Base-by-base conservation (phyloP, 176 grass and related monocot species). In the Avena sativa region DNA sequence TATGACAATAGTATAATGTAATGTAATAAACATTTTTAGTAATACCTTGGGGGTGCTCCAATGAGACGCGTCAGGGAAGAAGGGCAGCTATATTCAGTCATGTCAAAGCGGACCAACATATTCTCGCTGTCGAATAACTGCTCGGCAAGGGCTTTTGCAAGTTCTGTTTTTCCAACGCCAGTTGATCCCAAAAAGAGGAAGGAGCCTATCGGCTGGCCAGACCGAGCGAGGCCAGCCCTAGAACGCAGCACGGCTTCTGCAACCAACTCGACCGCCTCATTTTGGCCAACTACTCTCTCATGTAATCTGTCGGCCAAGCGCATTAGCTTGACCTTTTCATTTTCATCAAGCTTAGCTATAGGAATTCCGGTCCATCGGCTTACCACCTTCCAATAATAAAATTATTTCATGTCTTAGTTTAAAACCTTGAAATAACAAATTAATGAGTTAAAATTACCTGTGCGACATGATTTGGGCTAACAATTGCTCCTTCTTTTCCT, bases 111-210 rank as follows among this genome's bases (percentile, higher is more conserved):
- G 13, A 87, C 20, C 13, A 90, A 38, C 46, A 85, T 62, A 17
- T 81, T 66, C 84, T 90, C 84, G 16, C 76, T 67, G 12, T 62
- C 30, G 7, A 65, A 73, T 30, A 85, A n/a, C 38, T 86, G 52
- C 77, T 82, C 61, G 21, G 88, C 78, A 15, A 90, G 51, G 62
- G 89, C 89, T 64, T 90, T 90, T 2, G 84, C 71, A 21, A 90
- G 84, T 44, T 90, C 89, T 6, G 79, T 90, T 64, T 90, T 90
- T 16, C 89, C 89, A 20, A 90, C 84, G 50, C 89, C 84, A 2
- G 89, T 87, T 11, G 89, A 79, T 11, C 88, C 88, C 32, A 80
- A 20, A 72, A 90, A 90, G 12, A 90, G 83, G 36, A 90, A 70
- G 0, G 83, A 76, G 5, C 63, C 44, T 8, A 79, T 78, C 3